These are phyloP conservation scores for Macadamia tetraphylla DNA, from an alignment of 164 flowering plant genomes.

Conservation along the genomic window DNA sequence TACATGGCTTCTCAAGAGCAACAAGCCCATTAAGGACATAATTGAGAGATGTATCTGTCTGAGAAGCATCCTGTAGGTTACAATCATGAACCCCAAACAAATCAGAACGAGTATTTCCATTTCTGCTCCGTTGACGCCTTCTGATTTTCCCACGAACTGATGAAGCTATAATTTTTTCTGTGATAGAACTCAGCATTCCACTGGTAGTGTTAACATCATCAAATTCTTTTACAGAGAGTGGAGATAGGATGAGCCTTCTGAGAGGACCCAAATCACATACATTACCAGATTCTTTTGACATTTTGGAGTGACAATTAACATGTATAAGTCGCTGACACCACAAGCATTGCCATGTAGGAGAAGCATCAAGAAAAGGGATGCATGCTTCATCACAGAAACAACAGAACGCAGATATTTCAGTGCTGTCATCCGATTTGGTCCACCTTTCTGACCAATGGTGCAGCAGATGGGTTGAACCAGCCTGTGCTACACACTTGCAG, in stretches of 20 bases:
- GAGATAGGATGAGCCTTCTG: slow-evolving; percentile 62
- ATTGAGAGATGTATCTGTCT: slow-evolving; percentile 31
- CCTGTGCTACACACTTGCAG: slow-evolving; percentile 70
- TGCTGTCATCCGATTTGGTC: slow-evolving; percentile 52
- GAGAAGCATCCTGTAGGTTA: slow-evolving; percentile 32
- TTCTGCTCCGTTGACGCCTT: slow-evolving; percentile 39
- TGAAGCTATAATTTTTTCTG: slow-evolving; percentile 44
- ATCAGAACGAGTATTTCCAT: slow-evolving; percentile 25
- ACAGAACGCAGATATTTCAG: slow-evolving; percentile 62
- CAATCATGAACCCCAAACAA: slow-evolving; percentile 19
- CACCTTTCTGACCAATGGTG: slow-evolving; percentile 87
- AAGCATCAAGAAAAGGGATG: slow-evolving; percentile 55
- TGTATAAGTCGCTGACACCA: slow-evolving; percentile 87
- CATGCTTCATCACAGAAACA: slow-evolving; percentile 82
- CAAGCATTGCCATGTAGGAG: slow-evolving; percentile 74
- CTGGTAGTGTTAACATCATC: slow-evolving; percentile 23
- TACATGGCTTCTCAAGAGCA: slow-evolving; percentile 31
- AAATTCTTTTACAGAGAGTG: slow-evolving; percentile 54
- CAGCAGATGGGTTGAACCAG: slow-evolving; percentile 45
- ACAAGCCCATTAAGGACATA: slow-evolving; percentile 40
- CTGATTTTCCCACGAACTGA: slow-evolving; percentile 50
- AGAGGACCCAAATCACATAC: slow-evolving; percentile 70
- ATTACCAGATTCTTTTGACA: slow-evolving; percentile 66
- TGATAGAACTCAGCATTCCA: slow-evolving; percentile 41
- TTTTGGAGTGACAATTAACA: slow-evolving; percentile 62